Conservation (phyloP, 2,329 filamentous ascomycete species). For the Chrysosporium queenslandicum region DNA sequence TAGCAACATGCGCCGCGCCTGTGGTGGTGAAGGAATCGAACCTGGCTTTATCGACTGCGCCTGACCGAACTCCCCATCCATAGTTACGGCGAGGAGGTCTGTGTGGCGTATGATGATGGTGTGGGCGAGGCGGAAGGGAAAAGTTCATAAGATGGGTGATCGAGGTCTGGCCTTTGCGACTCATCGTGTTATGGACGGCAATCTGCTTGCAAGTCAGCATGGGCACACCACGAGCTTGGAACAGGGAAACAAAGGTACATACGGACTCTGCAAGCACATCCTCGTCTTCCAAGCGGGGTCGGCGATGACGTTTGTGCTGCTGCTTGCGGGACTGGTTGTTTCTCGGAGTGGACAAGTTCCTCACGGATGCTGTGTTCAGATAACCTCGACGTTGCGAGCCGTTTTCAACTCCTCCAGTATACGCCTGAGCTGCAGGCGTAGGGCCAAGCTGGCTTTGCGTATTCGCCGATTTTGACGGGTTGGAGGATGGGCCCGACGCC, state of each 20-base stretch:
- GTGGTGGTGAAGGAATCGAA: conserved; percentile 35
- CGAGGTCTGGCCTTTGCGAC: conserved; percentile 83
- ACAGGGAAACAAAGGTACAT: conserved; percentile 27
- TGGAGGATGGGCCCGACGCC: conserved; percentile 28
- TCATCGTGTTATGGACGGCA: conserved; percentile 54
- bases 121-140: conserved; percentile 63
- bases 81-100: conserved; percentile 58
- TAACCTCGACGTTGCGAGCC: conserved; percentile 34
- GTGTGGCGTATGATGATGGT: conserved; percentile 44
- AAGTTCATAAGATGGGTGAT: conserved; percentile 97
- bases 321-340: conserved; percentile 68
- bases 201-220: conserved; percentile 33
- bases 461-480: conserved; percentile 34
- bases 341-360: conserved; percentile 39
- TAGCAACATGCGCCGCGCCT: conserved; percentile 1
- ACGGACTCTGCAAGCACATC: conserved; percentile 77
- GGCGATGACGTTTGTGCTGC: conserved; percentile 73
- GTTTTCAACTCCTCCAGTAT: conserved; percentile 26
- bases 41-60: conserved; percentile 80
- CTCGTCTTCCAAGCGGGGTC: conserved; percentile 65
- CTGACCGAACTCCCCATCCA: conserved; percentile 76
- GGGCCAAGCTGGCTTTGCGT: conserved; percentile 27
- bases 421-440: conserved; percentile 27
- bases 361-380: conserved; percentile 34
- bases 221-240: conserved; percentile 9